Conservation (phyloP, 2,329 filamentous ascomycete genomes). For the Colletotrichum graminicola region DNA sequence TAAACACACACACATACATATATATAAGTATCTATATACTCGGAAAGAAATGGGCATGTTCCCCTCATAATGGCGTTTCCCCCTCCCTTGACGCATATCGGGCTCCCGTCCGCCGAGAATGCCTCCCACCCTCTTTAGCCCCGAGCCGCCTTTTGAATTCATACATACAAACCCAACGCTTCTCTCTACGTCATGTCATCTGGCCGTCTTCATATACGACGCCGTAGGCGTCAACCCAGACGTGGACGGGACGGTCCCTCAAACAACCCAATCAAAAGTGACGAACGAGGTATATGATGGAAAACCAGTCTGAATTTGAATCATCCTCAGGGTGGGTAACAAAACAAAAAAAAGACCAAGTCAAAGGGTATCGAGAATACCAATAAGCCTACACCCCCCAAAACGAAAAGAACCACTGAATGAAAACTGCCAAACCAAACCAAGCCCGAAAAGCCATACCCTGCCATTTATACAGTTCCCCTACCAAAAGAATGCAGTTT, state of each 20-base stretch:
- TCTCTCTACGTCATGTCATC: background rate
- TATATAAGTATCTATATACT: background rate
- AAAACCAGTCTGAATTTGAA: background rate
- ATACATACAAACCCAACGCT: slow-evolving; percentile 35
- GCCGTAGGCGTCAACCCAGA: background rate
- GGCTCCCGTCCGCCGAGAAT: slow-evolving; percentile 6
- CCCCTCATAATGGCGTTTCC: background rate
- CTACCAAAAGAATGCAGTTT: slow-evolving; percentile 11
- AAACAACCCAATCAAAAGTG: no score
- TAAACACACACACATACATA: background rate
- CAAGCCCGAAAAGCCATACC: background rate
- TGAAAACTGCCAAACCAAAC: background rate
- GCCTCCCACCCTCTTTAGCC: slow-evolving; percentile 65
- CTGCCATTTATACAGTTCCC: slow-evolving; percentile 20
- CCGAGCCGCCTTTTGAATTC: slow-evolving; percentile 69
- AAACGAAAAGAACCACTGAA: slow-evolving; percentile 8
- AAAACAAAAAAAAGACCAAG: slow-evolving; percentile 2
- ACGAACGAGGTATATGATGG: background rate
- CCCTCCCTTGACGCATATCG: background rate
- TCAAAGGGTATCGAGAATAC: slow-evolving; percentile 42
- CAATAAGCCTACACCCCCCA: slow-evolving; percentile 36
- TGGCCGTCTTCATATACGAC: background rate
- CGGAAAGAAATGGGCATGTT: background rate
- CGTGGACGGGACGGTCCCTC: background rate
- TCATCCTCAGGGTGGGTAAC: no score